Evolutionary conservation across 2,329 filamentous ascomycete species (phyloP), one percentile per base, ranked within the genome.

Genomic region (Phialemonium atrogriseum): DNA sequence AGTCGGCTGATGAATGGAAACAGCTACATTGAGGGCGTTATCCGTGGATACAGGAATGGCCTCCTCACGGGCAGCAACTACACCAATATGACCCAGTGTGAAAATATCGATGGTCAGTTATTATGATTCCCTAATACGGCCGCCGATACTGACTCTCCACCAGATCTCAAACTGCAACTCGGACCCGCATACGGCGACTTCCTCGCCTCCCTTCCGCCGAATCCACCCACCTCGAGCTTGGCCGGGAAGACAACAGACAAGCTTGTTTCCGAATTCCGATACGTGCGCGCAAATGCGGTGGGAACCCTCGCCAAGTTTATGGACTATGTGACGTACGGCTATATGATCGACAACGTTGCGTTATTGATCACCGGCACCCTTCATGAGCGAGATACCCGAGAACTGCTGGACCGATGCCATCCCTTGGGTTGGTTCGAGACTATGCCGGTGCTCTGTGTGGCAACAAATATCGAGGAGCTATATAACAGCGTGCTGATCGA

Each of bases 261-360:
- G 68, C 80, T 98, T 43, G 89, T 98, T 43, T 82, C 88, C 44
- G 91, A 98, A 59, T 98, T 98, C 59, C 81, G 87, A 54, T 98
- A 98, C 58, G 73, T 98, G 27, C 85, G 93, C 47, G 87, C 88
- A 40, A 94, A 98, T 54, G 84, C 89, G 17, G 85, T 85, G 3
- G 91, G 91, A 11, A 85, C 87, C 1, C 77, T 95, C 22, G 81
- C 88, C 41, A 87, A 85, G 55, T 98, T 98, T 60, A 87, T 98
- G 76, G 87, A 96, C 59, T 98, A 94, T 60, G 69, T 98, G 39
- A 98, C 91, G 2, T 98, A 98, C 58, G 89, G 88, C 40, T 98
- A 98, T 70, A 98, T 98, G 91, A 98, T 98, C 60, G 91, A 98
- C 64, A 98, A 98, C 51, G 87, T 98, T 32, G 91, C 93, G 23